Conservation (phyloP, 164 flowering plant species). For the Vitis rotundifolia region DNA sequence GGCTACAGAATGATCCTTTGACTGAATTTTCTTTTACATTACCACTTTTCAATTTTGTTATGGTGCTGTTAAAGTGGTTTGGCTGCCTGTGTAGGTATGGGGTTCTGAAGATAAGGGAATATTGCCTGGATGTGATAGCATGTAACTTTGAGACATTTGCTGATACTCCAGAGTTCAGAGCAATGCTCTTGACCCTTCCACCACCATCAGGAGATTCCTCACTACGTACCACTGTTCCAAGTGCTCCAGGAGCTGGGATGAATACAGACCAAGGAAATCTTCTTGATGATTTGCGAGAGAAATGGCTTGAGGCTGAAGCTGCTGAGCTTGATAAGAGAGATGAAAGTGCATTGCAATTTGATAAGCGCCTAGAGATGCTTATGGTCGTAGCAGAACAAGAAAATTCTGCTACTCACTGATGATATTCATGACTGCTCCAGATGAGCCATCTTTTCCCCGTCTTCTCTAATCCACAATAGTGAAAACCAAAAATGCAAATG, state of each 20-base stretch:
- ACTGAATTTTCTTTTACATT: neutral
- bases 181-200: conserved; percentile 85
- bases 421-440: conserved; percentile 9
- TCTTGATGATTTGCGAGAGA: conserved; percentile 94
- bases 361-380: conserved; percentile 90
- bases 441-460: neutral
- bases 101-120: conserved; percentile 83
- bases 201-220: conserved; percentile 97
- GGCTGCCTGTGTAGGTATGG: conserved; percentile 69
- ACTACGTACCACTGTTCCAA: conserved; percentile 86
- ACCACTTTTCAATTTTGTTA: neutral
- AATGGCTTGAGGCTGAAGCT: conserved; percentile 98
- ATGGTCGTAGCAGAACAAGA: conserved; percentile 77
- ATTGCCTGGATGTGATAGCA: conserved; percentile 81
- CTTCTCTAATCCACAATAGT: neutral
- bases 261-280: conserved; percentile 67
- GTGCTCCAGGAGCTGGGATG: conserved; percentile 82
- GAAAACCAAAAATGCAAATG: neutral
- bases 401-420: conserved; percentile 20
- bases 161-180: conserved; percentile 76
- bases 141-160: conserved; percentile 95
- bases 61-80: neutral
- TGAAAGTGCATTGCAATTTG: conserved; percentile 92
- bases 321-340: conserved; percentile 97
- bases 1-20: neutral